These are phyloP conservation scores for Plasmodium falciparum DNA, from an alignment of 169 alveolate species.

Conservation along the genomic window DNA sequence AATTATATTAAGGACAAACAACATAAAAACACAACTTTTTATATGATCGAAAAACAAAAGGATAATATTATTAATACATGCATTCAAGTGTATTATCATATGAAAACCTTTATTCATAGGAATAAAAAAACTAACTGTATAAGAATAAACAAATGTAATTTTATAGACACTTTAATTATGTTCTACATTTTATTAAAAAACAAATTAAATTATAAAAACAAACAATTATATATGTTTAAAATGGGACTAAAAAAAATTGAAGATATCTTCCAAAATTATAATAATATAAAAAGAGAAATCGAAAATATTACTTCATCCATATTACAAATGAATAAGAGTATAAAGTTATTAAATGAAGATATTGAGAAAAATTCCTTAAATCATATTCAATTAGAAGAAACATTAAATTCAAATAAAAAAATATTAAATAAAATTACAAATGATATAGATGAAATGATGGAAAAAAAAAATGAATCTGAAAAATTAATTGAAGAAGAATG, in stretches of 20 bases:
- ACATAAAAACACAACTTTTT: slow-evolving; percentile 26
- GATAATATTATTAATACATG: slow-evolving; percentile 53
- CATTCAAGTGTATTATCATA: slow-evolving; percentile 60
- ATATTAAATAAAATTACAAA: slow-evolving; percentile 31
- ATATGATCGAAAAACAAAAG: slow-evolving; percentile 35
- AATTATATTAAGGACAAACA: neutral
- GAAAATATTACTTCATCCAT: slow-evolving; percentile 16
- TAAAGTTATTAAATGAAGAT: slow-evolving; percentile 17
- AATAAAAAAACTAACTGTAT: slow-evolving; percentile 16
- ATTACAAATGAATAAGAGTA: slow-evolving; percentile 1
- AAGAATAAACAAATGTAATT: slow-evolving; percentile 50
- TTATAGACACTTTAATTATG: slow-evolving; percentile 44
- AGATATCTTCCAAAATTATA: slow-evolving; percentile 47
- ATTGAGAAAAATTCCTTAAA: slow-evolving; percentile 31
- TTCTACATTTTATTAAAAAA: slow-evolving; percentile 65
- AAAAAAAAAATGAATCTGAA: slow-evolving; percentile 64
- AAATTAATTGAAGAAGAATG: slow-evolving; percentile 71
- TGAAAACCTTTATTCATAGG: slow-evolving; percentile 30
- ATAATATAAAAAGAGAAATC: slow-evolving; percentile 52
- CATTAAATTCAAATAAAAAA: slow-evolving; percentile 28
- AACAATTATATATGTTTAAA: slow-evolving; percentile 64
- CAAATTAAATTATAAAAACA: slow-evolving; percentile 68
- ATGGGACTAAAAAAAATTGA: slow-evolving; percentile 65
- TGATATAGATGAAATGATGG: slow-evolving; percentile 66
- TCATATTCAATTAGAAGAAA: slow-evolving; percentile 23